Evolutionary conservation across 2,329 filamentous ascomycete species (phyloP), one percentile per base, ranked within the genome.

Genomic region (Ceratocystis cubensis): DNA sequence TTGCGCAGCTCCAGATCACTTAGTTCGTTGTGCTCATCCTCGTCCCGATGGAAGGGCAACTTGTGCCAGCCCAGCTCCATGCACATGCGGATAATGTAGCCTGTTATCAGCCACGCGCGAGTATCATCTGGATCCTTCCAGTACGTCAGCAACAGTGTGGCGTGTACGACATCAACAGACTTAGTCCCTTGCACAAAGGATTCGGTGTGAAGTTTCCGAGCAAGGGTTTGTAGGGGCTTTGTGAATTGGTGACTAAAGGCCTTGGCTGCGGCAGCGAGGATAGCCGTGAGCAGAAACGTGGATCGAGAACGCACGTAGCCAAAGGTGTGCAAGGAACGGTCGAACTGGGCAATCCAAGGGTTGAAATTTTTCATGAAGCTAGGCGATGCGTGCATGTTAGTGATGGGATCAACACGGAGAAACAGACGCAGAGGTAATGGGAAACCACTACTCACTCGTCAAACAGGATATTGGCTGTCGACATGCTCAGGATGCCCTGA

Each of bases 71-170:
- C 74, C 20, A 78, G 68, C 48, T 77, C 76, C 69, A 77, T 75
- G 63, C 74, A 73, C 70, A 77, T 75, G 6, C 76, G 71, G 48
- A 78, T 77, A 0, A 74, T 75, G 66, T 77, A 76, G 2, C 76
- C 76, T 7, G 78, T 69, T 1, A 74, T 71, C 20, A 75, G 71
- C 75, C 76, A 78, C 3, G 74, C 74, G 13, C 76, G 71, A 10
- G 73, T 75, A 66, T 78, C 76, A 6, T 75, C 73, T 2, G 75
- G 75, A 50, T 77, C 75, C 69, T 78, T 78, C 75, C 76, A 78
- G 68, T 77, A 77, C 1, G 76, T 78, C 5, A 75, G 66, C 7
- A 76, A 69, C n/a, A 76, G 69, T 7, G 77, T 74, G 0, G 73
- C 76, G 66, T 78, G 76, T 1, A 75, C 74, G 5, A 73, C 73